Conservation (phyloP, 1,139 yeast genomes). For the Keqinozyma sinolaborantium region DNA sequence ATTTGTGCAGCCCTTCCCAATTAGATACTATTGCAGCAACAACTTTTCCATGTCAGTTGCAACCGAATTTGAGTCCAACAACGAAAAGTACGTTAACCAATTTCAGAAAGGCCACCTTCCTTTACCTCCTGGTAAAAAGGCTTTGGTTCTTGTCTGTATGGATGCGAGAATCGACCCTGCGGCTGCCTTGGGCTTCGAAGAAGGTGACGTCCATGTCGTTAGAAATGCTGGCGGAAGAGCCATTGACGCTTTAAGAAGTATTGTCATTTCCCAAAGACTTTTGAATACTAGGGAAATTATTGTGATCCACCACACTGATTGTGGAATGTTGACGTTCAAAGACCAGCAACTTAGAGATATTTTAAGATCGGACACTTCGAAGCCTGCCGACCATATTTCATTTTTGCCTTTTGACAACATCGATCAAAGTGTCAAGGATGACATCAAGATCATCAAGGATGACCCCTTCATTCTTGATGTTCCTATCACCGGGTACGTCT, state of each 20-base stretch:
- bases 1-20: too few relatives aligned
- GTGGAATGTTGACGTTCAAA: slow-evolving; percentile 40
- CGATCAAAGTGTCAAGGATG: slow-evolving; percentile 31
- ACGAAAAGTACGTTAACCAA: slow-evolving; percentile 13
- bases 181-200: slow-evolving; percentile 32
- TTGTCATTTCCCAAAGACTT: slow-evolving; percentile 31
- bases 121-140: slow-evolving; percentile 34
- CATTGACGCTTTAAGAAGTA: slow-evolving; percentile 34
- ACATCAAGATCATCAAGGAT: slow-evolving; percentile 23
- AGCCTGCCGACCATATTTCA: slow-evolving; percentile 21
- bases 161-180: slow-evolving; percentile 45
- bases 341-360: slow-evolving; percentile 24
- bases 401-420: slow-evolving; percentile 33
- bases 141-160: slow-evolving; percentile 40
- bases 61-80: slow-evolving; percentile 16
- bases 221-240: slow-evolving; percentile 46
- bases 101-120: slow-evolving; percentile 24
- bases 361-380: slow-evolving; percentile 25
- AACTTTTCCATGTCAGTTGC: slow-evolving; percentile 21
- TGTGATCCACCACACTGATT: slow-evolving; percentile 38
- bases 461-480: slow-evolving; percentile 25
- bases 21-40: background rate
- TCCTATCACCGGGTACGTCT: slow-evolving; percentile 33
- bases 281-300: slow-evolving; percentile 38
- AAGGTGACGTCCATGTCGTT: slow-evolving; percentile 44